Percentiles rank a stretch among this genome's conserved stretches.
Conservation (phyloP, 225 moss, liverwort and hornwort species). For the Climacium dendroides region DNA sequence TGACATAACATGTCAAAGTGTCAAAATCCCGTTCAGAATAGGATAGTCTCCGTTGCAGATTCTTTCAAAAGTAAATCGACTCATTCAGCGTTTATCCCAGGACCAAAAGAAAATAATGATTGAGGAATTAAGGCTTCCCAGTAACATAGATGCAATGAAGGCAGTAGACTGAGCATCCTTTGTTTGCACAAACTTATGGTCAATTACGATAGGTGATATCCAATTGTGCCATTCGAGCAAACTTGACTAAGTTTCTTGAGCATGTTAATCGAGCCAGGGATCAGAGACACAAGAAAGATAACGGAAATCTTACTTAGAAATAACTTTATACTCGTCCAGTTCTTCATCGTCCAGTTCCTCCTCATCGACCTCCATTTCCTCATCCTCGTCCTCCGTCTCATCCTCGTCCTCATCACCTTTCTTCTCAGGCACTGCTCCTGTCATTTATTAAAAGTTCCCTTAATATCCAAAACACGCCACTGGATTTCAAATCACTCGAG, state of each 20-base stretch:
- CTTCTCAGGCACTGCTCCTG: slow-evolving; percentile 51
- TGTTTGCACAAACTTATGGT: not conserved
- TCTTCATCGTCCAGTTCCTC: slow-evolving; percentile 80
- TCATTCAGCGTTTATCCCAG: not conserved
- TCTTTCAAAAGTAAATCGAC: not conserved
- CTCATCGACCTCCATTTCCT: slow-evolving; percentile 78
- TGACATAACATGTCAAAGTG: not conserved
- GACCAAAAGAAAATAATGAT: not conserved
- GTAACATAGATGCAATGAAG: not conserved
- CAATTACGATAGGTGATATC: not conserved
- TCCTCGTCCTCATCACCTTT: slow-evolving; percentile 48
- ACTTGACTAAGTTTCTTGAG: not conserved
- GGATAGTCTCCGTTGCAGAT: not conserved
- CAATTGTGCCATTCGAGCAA: not conserved
- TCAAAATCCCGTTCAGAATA: not conserved
- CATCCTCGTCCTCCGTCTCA: slow-evolving; percentile 52
- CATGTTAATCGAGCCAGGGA: not conserved
- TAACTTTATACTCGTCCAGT: slow-evolving; percentile 54
- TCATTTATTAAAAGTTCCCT: not conserved
- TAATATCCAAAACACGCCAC: not conserved
- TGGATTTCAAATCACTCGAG: not conserved
- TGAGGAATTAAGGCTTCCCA: not conserved
- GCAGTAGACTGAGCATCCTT: not conserved
- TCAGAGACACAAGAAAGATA: not conserved
- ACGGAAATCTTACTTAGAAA: slow-evolving; percentile 42